Evolutionary conservation across 805 yeast genomes (phyloP).

Genomic region (Suhomyces sp.): DNA sequence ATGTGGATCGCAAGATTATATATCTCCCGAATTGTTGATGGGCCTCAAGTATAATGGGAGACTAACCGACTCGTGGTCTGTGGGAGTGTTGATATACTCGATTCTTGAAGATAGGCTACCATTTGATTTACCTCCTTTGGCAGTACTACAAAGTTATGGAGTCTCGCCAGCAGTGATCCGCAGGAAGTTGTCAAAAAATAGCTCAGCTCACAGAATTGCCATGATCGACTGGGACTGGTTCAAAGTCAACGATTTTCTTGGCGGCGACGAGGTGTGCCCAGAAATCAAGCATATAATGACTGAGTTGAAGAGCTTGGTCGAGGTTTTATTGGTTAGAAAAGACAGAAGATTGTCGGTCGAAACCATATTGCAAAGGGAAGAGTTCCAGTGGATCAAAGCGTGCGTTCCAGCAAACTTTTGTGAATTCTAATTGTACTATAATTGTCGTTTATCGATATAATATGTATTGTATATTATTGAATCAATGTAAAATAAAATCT

Average conservation of each 20-base stretch:
- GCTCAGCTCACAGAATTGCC: slow-evolving; percentile 86
- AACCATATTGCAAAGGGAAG: slow-evolving; percentile 13
- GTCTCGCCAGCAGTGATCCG: slow-evolving; percentile 41
- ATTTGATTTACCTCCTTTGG: slow-evolving; percentile 76
- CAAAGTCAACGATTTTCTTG: slow-evolving; percentile 24
- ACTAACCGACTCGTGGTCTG: slow-evolving; percentile 90
- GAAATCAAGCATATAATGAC: slow-evolving; percentile 17
- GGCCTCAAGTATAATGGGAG: slow-evolving; percentile 91
- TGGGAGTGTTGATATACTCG: slow-evolving; percentile 87
- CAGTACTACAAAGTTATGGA: slow-evolving; percentile 24
- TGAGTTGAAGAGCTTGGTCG: slow-evolving; percentile 28
- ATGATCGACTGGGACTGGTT: slow-evolving; percentile 91
- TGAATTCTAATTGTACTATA: neutral
- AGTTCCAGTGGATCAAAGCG: slow-evolving; percentile 25
- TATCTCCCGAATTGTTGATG: slow-evolving; percentile 88
- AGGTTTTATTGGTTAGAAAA: slow-evolving; percentile 35
- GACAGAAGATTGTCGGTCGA: slow-evolving; percentile 26
- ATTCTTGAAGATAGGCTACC: slow-evolving; percentile 85
- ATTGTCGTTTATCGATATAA: neutral
- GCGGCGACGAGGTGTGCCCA: slow-evolving; percentile 6
- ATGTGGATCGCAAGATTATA: slow-evolving; percentile 96
- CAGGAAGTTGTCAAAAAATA: slow-evolving; percentile 43
- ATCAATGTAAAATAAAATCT: neutral
- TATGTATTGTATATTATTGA: neutral
- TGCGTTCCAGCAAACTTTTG: slow-evolving; percentile 7